phyloP scores from a whole-genome alignment of 176 grass and related monocot species.

The Oryza meyeriana region DNA sequence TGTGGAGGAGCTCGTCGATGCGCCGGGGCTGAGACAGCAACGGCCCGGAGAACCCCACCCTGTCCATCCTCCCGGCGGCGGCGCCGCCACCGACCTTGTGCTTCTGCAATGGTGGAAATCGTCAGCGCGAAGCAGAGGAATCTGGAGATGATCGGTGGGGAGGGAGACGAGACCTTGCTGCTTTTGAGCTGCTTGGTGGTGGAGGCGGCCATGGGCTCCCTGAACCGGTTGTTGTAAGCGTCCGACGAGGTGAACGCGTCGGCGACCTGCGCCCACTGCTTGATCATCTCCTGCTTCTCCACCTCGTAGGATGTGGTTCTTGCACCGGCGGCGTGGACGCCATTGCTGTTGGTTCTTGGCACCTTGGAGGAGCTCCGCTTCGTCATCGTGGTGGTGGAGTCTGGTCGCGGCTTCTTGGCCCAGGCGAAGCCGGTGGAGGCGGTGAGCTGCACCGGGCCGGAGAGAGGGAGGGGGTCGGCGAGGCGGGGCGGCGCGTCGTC shows the following conservation, averaged over 20 bases:
- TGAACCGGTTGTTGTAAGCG: slow-evolving; percentile 26
- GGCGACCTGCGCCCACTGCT: slow-evolving; percentile 69
- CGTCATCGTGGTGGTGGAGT: not conserved
- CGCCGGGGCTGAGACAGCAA: slow-evolving; percentile 52
- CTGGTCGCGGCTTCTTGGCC: slow-evolving; percentile 55
- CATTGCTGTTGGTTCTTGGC: not conserved
- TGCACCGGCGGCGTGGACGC: slow-evolving; percentile 2
- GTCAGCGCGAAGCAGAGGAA: not conserved
- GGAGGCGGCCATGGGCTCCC: slow-evolving; percentile 17
- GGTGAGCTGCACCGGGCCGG: slow-evolving; percentile 43
- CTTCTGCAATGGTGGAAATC: slow-evolving; percentile 45
- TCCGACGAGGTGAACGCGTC: slow-evolving; percentile 42
- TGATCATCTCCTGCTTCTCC: slow-evolving; percentile 61
- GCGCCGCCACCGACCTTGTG: not conserved
- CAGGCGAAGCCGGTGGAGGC: slow-evolving; percentile 61
- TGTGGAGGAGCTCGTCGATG: slow-evolving; percentile 80
- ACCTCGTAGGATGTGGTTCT: slow-evolving; percentile 32
- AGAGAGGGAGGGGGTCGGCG: slow-evolving; percentile 22
- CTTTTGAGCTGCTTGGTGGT: slow-evolving; percentile 32
- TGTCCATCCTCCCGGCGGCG: slow-evolving; percentile 25
- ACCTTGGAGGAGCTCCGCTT: slow-evolving; percentile 33
- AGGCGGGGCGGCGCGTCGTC: slow-evolving; percentile 25
- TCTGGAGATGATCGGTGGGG: not conserved
- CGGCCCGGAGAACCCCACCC: slow-evolving; percentile 63
- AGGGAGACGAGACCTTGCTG: slow-evolving; percentile 24